A percentile compares a stretch with the other conserved stretches of the same genome.
These are phyloP conservation scores for Neopestalotiopsis sp. DNA, from an alignment of 2,329 filamentous ascomycete genomes.

Conservation along the genomic window DNA sequence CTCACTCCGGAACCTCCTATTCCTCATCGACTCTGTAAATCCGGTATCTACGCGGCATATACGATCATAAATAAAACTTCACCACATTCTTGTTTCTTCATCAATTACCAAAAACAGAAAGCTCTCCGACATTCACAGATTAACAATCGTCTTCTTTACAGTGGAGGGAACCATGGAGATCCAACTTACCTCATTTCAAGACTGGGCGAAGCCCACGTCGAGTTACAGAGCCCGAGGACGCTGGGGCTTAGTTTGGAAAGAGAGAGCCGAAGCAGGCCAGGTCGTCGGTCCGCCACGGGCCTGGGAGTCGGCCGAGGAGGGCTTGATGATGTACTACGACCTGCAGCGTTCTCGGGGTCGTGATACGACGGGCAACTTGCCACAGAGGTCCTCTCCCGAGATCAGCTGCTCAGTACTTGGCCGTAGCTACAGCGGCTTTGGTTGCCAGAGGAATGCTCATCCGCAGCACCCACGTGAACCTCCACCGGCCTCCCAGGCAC, in stretches of 20 bases:
- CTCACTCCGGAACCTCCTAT: neutral
- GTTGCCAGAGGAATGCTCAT: no score
- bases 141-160: neutral
- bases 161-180: conserved; percentile 50
- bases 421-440: no score
- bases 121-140: neutral
- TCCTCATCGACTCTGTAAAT: neutral
- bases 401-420: no score
- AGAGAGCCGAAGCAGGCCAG: conserved; percentile 23
- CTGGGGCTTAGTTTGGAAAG: conserved; percentile 39
- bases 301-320: neutral
- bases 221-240: conserved; percentile 51
- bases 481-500: no score
- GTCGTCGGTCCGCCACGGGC: conserved; percentile 11
- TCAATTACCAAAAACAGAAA: no score
- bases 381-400: no score
- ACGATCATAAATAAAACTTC: no score
- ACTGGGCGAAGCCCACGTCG: conserved; percentile 54
- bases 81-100: no score
- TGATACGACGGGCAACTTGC: no score
- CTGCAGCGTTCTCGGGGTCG: no score
- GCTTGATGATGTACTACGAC: neutral
- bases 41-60: no score
- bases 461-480: no score
- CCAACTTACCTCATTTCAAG: conserved; percentile 49